phyloP scores from a whole-genome alignment of 208 protist genomes.

The Leishmania mexicana region DNA sequence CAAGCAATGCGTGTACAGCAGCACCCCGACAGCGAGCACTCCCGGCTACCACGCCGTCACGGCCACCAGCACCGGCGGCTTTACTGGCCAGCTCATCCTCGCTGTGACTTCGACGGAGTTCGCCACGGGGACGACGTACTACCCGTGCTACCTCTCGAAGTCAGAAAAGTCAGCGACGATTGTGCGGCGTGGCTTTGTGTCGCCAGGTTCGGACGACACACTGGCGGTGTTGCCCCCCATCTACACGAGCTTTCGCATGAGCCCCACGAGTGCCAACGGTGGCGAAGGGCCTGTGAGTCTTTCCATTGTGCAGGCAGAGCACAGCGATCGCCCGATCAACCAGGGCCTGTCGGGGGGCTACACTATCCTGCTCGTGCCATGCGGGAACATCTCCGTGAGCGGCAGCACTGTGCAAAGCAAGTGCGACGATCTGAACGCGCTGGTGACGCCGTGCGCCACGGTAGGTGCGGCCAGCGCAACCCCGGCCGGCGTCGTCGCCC shows the following conservation, averaged over 20 bases:
- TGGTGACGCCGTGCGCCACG: conserved; percentile 48
- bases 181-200: conserved; percentile 34
- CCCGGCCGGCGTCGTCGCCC: conserved; percentile 20
- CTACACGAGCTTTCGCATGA: conserved; percentile 66
- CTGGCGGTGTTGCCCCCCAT: conserved; percentile 68
- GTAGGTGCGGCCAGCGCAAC: conserved; percentile 19
- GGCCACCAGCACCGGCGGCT: conserved; percentile 35
- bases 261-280: conserved; percentile 37
- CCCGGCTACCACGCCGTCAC: conserved; percentile 48
- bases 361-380: conserved; percentile 74
- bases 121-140: conserved; percentile 52
- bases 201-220: conserved; percentile 11
- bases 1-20: conserved; percentile 22
- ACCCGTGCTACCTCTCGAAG: conserved; percentile 72
- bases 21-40: conserved; percentile 22
- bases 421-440: conserved; percentile 43
- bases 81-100: conserved; percentile 39
- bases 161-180: conserved; percentile 33
- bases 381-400: conserved; percentile 19
- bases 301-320: conserved; percentile 38
- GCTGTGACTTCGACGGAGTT: conserved; percentile 52
- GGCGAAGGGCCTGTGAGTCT: conserved; percentile 66
- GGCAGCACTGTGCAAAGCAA: conserved; percentile 26
- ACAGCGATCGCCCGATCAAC: conserved; percentile 56
- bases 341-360: conserved; percentile 50